Base-by-base conservation (phyloP, 129 eudicot species). In the Saussurea involucrata region DNA sequence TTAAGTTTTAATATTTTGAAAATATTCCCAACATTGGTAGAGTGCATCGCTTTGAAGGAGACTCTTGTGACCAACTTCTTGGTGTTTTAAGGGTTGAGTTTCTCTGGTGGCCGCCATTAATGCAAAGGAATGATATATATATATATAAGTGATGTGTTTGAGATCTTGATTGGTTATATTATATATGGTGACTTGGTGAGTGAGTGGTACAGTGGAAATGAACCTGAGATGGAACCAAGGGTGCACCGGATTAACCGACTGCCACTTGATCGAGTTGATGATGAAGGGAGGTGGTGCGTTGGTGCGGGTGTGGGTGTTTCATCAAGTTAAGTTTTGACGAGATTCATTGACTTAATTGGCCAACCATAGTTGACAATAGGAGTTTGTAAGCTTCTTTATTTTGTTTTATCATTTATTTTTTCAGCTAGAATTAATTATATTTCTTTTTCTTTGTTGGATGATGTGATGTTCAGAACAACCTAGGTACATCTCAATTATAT, bases 41-140 rank as follows among this genome's bases (percentile, higher is more conserved):
- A 83, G 86, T 17, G 75, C 86, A 58, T 83, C 86, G 17, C 86
- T 83, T 67, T 83, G 86, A 42, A 83, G 67, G 25, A 83, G 86
- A 37, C 86, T 83, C 76, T 83, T 83, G 82, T 83, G 86, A 4
- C 86, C 86, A 58, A 83, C 83, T 57, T 83, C 86, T 72, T 77
- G 79, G 78, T 83, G 86, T 67, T 67, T 67, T 34, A 46, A 46
- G 11, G 71, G 71, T 66, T 66, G 61, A 53, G 22, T 53, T 53
- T 53, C 61, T 53, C 22, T 2, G 9, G 2, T 53, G 61, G 61
- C 22, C 61, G 61, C 61, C 61, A 53, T 53, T 53, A 53, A 49
- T n/a, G 20, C 58, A 49, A 49, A n/a, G 1, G 29, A 27, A 27
- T 27, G 29, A 27, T 37, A 37, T n/a, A n/a, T n/a, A n/a, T n/a